phyloP scores from a whole-genome alignment of 257 asterid genomes.

The Salvia rosmarinus region DNA sequence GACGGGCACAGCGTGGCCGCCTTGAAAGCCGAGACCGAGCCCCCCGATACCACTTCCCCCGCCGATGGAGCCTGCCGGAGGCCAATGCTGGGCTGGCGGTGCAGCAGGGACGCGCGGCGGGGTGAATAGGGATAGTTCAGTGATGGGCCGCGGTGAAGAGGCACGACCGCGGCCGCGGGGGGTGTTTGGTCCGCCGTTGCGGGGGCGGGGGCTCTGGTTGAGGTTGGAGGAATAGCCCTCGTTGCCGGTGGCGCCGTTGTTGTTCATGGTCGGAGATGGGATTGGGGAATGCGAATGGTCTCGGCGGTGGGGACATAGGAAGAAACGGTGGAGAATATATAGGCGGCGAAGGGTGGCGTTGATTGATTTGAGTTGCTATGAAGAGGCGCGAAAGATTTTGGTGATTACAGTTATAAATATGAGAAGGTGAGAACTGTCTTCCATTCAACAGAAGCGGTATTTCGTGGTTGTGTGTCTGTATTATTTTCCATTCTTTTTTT shows the following conservation, averaged over 20 bases:
- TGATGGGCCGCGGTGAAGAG: background rate
- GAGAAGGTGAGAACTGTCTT: too few relatives aligned
- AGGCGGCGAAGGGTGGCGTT: slow-evolving; percentile 22
- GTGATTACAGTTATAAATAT: too few relatives aligned
- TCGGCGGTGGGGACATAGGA: background rate
- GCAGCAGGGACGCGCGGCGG: background rate
- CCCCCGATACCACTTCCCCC: background rate
- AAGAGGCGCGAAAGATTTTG: background rate
- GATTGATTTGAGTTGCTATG: background rate
- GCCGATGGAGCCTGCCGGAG: background rate
- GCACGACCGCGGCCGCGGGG: background rate
- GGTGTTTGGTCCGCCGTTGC: background rate
- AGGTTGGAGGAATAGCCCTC: background rate
- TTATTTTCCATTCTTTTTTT: too few relatives aligned
- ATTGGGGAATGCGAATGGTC: background rate
- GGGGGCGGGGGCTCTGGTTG: background rate
- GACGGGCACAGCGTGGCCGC: background rate
- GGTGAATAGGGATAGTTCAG: background rate
- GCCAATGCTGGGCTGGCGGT: background rate
- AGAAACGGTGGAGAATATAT: slow-evolving; percentile 11
- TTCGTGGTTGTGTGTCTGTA: too few relatives aligned
- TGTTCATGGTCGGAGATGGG: background rate
- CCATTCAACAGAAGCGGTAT: too few relatives aligned
- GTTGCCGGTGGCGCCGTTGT: background rate
- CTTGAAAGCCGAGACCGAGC: too few relatives aligned